Percentiles rank a stretch among this genome's conserved stretches.
Evolutionary conservation across 192 early-diverging fungal species (phyloP).

Genomic region (Coemansia sp.): DNA sequence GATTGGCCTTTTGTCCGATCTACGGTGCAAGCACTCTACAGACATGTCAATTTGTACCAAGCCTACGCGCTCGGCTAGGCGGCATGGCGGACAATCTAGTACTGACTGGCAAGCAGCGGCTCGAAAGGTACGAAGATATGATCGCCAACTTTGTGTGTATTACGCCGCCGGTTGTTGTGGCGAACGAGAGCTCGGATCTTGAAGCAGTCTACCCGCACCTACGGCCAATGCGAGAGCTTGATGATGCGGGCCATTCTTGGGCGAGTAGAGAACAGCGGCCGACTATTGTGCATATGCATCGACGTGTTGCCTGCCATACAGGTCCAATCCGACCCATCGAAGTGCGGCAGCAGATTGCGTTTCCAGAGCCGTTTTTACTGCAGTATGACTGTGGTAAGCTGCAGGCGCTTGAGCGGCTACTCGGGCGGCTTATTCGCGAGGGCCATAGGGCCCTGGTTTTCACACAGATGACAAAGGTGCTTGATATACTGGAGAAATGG

Average conservation of each 20-base stretch:
- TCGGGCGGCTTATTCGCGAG: slow-evolving; percentile 79
- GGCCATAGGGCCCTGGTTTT: slow-evolving; percentile 96
- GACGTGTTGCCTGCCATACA: slow-evolving; percentile 23
- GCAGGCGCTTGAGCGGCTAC: slow-evolving; percentile 75
- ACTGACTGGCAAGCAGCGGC: slow-evolving; percentile 46
- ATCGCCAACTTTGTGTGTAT: slow-evolving; percentile 39
- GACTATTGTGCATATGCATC: slow-evolving; percentile 30
- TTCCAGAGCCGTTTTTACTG: slow-evolving; percentile 80
- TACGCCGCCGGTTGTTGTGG: slow-evolving; percentile 36
- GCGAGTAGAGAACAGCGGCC: slow-evolving; percentile 20
- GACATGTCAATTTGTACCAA: slow-evolving; percentile 6
- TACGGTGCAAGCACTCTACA: slow-evolving; percentile 20
- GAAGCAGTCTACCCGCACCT: slow-evolving; percentile 34
- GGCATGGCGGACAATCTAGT: slow-evolving; percentile 60
- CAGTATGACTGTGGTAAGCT: slow-evolving; percentile 94
- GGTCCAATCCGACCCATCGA: slow-evolving; percentile 65
- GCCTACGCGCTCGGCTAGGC: slow-evolving; percentile 9
- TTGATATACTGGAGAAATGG: slow-evolving; percentile 94
- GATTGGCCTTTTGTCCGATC: slow-evolving; percentile 13
- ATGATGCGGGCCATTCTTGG: neutral
- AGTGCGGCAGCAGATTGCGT: slow-evolving; percentile 71
- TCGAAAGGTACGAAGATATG: slow-evolving; percentile 9
- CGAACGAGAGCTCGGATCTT: slow-evolving; percentile 13
- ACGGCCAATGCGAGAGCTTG: neutral
- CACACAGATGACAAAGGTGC: slow-evolving; percentile 92